phyloP scores from a whole-genome alignment of 2,329 filamentous ascomycete species.

The Ophioceras dolichostomum region DNA sequence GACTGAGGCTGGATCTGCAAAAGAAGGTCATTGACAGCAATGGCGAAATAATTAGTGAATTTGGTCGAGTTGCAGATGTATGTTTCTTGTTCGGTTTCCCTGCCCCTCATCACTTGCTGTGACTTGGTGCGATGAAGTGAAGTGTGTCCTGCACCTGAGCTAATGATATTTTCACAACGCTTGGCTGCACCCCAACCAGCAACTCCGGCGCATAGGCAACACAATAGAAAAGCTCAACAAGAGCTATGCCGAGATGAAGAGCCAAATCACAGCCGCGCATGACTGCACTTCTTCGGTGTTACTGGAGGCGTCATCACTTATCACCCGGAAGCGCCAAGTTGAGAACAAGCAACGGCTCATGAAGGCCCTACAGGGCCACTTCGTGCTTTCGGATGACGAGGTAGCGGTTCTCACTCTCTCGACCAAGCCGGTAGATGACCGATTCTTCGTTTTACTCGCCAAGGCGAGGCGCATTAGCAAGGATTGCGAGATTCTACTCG shows the following conservation, averaged over 20 bases:
- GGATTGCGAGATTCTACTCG: conserved; percentile 81
- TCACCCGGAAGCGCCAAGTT: conserved; percentile 59
- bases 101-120: background rate
- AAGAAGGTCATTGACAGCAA: conserved; percentile 90
- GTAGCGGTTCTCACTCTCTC: conserved; percentile 62
- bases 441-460: conserved; percentile 66
- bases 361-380: conserved; percentile 66
- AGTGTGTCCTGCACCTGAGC: conserved; percentile 2
- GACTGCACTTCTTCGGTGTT: conserved; percentile 62
- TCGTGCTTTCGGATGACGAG: conserved; percentile 75
- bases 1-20: conserved; percentile 71
- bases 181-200: conserved; percentile 36
- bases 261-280: conserved; percentile 63
- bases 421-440: conserved; percentile 71
- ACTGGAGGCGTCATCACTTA: conserved; percentile 62
- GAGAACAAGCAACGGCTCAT: conserved; percentile 73
- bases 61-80: conserved; percentile 81
- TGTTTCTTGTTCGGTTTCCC: conserved; percentile 11
- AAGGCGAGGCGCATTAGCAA: conserved; percentile 79
- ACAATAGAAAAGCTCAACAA: conserved; percentile 69
- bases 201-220: conserved; percentile 72
- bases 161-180: too few species aligned
- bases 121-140: too few species aligned
- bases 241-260: conserved; percentile 69
- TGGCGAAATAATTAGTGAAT: conserved; percentile 77